Percentiles rank a stretch among this genome's conserved stretches.
Conservation (phyloP, 2,329 filamentous ascomycete genomes). For the Penicillium sp. region DNA sequence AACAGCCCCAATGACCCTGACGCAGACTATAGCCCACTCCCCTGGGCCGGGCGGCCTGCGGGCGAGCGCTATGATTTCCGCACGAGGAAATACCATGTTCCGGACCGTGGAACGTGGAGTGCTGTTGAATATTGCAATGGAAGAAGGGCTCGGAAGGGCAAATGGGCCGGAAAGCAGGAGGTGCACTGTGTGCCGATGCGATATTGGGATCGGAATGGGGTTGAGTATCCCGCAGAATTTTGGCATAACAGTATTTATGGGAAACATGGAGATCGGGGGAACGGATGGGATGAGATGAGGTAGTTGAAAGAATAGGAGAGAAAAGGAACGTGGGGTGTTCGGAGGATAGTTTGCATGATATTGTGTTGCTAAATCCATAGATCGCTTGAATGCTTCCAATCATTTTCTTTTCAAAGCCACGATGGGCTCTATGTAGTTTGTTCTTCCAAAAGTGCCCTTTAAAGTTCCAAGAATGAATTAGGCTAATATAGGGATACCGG, state of each 20-base stretch:
- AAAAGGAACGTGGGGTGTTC: neutral
- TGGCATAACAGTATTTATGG: conserved; percentile 29
- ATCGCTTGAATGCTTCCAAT: neutral
- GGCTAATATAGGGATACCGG: neutral
- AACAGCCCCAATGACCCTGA: conserved; percentile 5
- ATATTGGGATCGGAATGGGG: conserved; percentile 27
- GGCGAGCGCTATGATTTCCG: conserved; percentile 35
- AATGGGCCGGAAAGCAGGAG: conserved; percentile 7
- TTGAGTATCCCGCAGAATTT: conserved; percentile 17
- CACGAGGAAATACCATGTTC: conserved; percentile 29
- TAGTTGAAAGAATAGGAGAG: neutral
- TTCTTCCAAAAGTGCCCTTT: neutral
- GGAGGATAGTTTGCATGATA: neutral
- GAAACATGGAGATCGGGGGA: neutral
- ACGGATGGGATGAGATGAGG: neutral
- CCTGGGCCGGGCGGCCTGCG: conserved; percentile 19
- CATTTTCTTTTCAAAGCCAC: neutral
- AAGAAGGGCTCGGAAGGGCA: neutral
- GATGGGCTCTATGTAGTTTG: neutral
- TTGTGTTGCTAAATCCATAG: neutral
- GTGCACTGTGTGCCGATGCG: conserved; percentile 24
- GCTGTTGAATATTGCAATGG: conserved; percentile 30
- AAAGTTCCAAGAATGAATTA: neutral
- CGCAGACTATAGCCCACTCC: conserved; percentile 8
- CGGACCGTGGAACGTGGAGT: conserved; percentile 32